Evolutionary conservation across 805 yeast species (phyloP).

Genomic region (Candida montana): DNA sequence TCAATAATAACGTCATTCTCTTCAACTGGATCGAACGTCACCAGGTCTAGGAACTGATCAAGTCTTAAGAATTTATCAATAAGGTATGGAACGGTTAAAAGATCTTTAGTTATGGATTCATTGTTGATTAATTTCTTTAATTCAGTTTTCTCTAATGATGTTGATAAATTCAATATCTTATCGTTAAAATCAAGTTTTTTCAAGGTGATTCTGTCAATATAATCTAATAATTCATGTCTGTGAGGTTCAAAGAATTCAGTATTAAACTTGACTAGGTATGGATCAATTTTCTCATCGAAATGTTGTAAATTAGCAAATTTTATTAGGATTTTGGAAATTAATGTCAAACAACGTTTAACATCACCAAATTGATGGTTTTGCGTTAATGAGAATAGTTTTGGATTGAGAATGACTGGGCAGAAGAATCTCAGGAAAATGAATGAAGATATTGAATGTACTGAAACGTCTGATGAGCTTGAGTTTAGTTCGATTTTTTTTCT

Average conservation of each 20-base stretch:
- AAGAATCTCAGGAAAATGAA: constrained; percentile 78
- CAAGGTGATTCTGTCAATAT: constrained; percentile 67
- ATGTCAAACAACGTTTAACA: constrained; percentile 71
- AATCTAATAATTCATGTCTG: constrained; percentile 54
- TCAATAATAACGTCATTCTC: constrained; percentile 10
- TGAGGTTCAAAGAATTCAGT: constrained; percentile 51
- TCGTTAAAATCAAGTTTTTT: constrained; percentile 61
- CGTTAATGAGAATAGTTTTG: constrained; percentile 74
- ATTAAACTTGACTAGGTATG: constrained; percentile 70
- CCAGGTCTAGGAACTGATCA: constrained; percentile 49
- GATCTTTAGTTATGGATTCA: constrained; percentile 44
- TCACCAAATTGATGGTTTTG: constrained; percentile 65
- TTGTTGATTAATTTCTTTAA: constrained; percentile 40
- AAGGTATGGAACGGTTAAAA: constrained; percentile 64
- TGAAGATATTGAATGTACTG: constrained; percentile 74
- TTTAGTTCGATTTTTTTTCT: constrained; percentile 60
- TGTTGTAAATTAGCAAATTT: constrained; percentile 71
- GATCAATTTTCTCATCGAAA: constrained; percentile 74
- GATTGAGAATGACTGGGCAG: constrained; percentile 90
- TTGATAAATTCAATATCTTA: constrained; percentile 50
- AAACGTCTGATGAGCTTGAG: constrained; percentile 41
- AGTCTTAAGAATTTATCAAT: constrained; percentile 61
- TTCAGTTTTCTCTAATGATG: constrained; percentile 52
- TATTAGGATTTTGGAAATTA: constrained; percentile 74
- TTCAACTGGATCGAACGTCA: constrained; percentile 23